These are phyloP conservation scores for Quillaja saponaria DNA, from an alignment of 306 rosid species.

Conservation along the genomic window DNA sequence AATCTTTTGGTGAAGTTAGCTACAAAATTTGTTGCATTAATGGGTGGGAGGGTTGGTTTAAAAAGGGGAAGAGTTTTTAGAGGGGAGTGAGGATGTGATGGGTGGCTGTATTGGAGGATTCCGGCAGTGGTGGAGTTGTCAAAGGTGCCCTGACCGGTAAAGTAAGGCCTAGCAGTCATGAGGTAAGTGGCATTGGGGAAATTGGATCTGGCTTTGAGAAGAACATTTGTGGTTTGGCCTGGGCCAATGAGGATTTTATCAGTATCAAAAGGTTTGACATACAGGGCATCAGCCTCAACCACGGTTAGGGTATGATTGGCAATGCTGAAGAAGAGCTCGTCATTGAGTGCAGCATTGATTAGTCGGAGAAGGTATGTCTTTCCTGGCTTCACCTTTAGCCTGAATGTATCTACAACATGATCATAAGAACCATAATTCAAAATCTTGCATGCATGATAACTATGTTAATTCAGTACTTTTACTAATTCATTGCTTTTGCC, in stretches of 20 bases:
- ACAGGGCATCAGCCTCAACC: slow-evolving; percentile 72
- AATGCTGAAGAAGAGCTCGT: slow-evolving; percentile 75
- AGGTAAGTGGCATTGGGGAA: slow-evolving; percentile 62
- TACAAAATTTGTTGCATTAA: slow-evolving; percentile 67
- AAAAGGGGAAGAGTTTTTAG: slow-evolving; percentile 33
- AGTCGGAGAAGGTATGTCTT: slow-evolving; percentile 71
- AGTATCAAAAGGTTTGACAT: slow-evolving; percentile 67
- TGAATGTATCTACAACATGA: slow-evolving; percentile 58
- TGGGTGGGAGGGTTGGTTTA: slow-evolving; percentile 59
- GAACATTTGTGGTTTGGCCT: slow-evolving; percentile 75
- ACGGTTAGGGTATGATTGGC: slow-evolving; percentile 71
- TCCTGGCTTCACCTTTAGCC: slow-evolving; percentile 70
- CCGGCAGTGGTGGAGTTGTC: slow-evolving; percentile 78
- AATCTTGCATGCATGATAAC: neutral
- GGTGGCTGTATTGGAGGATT: slow-evolving; percentile 57
- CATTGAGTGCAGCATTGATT: slow-evolving; percentile 89
- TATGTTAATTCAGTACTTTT: no score
- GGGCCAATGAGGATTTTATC: slow-evolving; percentile 53
- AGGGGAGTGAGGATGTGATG: slow-evolving; percentile 8
- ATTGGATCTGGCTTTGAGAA: slow-evolving; percentile 56
- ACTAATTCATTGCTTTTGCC: no score
- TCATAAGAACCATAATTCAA: neutral
- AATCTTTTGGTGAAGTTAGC: slow-evolving; percentile 47
- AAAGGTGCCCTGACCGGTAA: slow-evolving; percentile 55
- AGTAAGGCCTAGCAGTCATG: slow-evolving; percentile 64